Evolutionary conservation across 768 basidiomycete genomes (phyloP).

Genomic region (Termitomyces sp.): DNA sequence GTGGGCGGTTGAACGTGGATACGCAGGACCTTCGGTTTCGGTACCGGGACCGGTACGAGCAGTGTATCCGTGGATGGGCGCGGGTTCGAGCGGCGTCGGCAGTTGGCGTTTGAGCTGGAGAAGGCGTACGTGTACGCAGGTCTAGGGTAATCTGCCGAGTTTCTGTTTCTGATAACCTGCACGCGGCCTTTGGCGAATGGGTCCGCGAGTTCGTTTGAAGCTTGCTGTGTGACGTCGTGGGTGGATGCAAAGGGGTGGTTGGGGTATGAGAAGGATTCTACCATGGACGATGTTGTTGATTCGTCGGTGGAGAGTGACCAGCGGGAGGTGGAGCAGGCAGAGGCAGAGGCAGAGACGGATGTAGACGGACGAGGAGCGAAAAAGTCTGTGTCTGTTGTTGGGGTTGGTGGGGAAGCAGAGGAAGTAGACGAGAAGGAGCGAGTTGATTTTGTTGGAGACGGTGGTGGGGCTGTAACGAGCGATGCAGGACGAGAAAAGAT

Average conservation of each 20-base stretch:
- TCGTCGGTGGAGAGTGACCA: slow-evolving; percentile 18
- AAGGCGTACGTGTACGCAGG: neutral
- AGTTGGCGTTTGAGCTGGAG: neutral
- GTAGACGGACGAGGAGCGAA: neutral
- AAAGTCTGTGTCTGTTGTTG: slow-evolving; percentile 3
- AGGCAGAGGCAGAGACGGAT: neutral
- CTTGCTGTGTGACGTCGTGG: neutral
- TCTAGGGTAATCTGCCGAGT: slow-evolving; percentile 6
- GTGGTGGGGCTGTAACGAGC: slow-evolving; percentile 10
- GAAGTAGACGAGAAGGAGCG: slow-evolving; percentile 6
- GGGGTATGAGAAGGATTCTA: slow-evolving; percentile 9
- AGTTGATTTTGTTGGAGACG: slow-evolving; percentile 3
- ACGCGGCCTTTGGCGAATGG: slow-evolving; percentile 24
- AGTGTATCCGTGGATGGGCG: neutral
- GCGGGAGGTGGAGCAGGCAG: neutral
- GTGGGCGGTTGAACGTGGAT: neutral
- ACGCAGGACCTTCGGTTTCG: neutral
- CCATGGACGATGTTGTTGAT: neutral
- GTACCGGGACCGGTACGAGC: no score
- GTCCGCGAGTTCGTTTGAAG: slow-evolving; percentile 2
- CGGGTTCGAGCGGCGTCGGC: neutral
- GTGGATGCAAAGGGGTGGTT: slow-evolving; percentile 12
- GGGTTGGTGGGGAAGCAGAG: slow-evolving; percentile 2
- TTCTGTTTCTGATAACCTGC: slow-evolving; percentile 18
- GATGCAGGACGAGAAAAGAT: slow-evolving; percentile 16